Evolutionary conservation across 208 protist genomes (phyloP).

Genomic region (Tritrichomonas foetus): DNA sequence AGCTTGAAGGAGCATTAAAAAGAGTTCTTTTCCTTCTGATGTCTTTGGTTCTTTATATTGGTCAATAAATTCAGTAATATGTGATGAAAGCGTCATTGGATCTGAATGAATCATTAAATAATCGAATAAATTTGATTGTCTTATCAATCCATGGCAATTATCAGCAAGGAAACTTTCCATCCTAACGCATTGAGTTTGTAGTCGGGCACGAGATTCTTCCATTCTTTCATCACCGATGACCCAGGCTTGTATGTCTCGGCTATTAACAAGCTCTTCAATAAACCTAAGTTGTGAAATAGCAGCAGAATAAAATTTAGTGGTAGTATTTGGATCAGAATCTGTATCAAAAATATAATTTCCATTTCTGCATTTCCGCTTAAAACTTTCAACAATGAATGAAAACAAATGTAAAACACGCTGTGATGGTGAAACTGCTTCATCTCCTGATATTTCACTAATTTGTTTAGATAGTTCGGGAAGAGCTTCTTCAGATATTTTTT

Average conservation of each 20-base stretch:
- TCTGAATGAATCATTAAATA: not conserved
- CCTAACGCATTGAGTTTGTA: not conserved
- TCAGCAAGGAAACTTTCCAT: not conserved
- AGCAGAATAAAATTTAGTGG: not conserved
- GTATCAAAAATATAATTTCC: no score
- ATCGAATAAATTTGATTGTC: no score
- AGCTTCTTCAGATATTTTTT: not conserved
- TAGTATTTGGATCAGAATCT: not conserved
- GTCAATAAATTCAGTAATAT: not conserved
- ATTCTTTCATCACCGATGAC: not conserved
- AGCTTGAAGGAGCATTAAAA: not conserved
- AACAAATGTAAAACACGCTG: not conserved
- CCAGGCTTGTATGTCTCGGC: not conserved
- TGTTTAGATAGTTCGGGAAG: not conserved
- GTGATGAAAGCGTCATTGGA: not conserved
- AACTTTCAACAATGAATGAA: no score
- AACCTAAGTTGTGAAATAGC: not conserved
- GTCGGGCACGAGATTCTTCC: not conserved
- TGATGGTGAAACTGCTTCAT: not conserved
- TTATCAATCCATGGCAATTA: not conserved
- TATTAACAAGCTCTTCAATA: not conserved
- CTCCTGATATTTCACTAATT: not conserved
- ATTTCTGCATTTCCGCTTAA: no score
- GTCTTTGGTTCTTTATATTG: not conserved
- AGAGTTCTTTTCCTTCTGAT: not conserved